Evolutionary conservation across 192 early-diverging fungal genomes (phyloP).

Genomic region (Backusella psychrophila): DNA sequence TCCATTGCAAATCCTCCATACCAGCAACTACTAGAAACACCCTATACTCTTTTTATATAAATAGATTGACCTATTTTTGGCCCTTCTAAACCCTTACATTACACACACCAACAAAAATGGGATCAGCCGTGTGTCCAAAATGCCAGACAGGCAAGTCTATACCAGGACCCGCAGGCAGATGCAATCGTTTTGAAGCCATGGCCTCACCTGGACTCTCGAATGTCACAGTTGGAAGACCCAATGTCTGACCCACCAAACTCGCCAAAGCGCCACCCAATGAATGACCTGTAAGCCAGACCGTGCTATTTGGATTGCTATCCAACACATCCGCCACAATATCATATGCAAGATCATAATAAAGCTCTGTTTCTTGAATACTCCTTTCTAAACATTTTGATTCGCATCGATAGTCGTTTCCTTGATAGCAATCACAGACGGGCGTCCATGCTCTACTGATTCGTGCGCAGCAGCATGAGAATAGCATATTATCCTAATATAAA

Average conservation of each 20-base stretch:
- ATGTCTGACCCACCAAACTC: conserved; percentile 77
- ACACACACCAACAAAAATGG: conserved; percentile 88
- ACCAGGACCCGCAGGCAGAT: conserved; percentile 59
- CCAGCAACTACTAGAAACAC: conserved; percentile 56
- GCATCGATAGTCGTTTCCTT: conserved; percentile 50
- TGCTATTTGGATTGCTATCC: conserved; percentile 62
- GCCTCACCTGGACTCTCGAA: conserved; percentile 85
- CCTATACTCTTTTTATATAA: conserved; percentile 4
- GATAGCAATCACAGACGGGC: conserved; percentile 85
- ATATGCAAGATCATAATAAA: conserved; percentile 52
- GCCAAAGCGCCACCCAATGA: conserved; percentile 74
- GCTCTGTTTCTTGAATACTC: conserved; percentile 55
- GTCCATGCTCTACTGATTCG: conserved; percentile 80
- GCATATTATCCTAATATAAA: conserved; percentile 73
- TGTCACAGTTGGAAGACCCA: conserved; percentile 80
- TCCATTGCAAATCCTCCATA: conserved; percentile 80
- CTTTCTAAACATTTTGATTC: conserved; percentile 59
- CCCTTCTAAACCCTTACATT: conserved; percentile 21
- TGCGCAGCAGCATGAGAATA: conserved; percentile 99
- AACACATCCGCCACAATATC: conserved; percentile 67
- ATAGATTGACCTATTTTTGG: conserved; percentile 27
- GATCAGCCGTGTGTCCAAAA: conserved; percentile 89
- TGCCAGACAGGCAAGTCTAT: conserved; percentile 77
- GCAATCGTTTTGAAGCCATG: conserved; percentile 74
- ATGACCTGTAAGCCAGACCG: conserved; percentile 84